phyloP scores from a whole-genome alignment of 2,329 filamentous ascomycete genomes.

The Xylaria arbuscula region DNA sequence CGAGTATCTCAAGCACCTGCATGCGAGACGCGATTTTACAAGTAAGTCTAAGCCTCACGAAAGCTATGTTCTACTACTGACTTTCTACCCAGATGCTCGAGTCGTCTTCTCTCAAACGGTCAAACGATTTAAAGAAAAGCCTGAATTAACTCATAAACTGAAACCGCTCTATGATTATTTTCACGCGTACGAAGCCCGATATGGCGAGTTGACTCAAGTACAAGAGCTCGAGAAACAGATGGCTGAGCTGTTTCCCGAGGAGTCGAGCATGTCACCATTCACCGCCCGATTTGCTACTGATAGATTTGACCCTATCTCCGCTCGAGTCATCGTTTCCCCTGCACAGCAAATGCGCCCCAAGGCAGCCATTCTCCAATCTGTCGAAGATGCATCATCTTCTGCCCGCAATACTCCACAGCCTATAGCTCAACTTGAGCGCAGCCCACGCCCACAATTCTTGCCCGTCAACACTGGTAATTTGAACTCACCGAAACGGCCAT shows the following conservation, averaged over 20 bases:
- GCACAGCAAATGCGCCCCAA: constrained; percentile 79
- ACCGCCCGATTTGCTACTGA: constrained; percentile 77
- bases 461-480: constrained; percentile 50
- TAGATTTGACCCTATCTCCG: constrained; percentile 82
- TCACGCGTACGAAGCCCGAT: constrained; percentile 94
- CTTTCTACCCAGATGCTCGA: constrained; percentile 75
- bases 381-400: constrained; percentile 61
- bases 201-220: constrained; percentile 91
- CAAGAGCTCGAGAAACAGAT: constrained; percentile 92
- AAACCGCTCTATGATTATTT: constrained; percentile 91
- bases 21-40: constrained; percentile 90
- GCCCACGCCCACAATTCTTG: constrained; percentile 62
- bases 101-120: constrained; percentile 97
- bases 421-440: constrained; percentile 49
- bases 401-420: constrained; percentile 59
- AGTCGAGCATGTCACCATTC: constrained; percentile 81
- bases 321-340: constrained; percentile 86
- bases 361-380: constrained; percentile 60
- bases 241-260: constrained; percentile 91
- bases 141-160: constrained; percentile 77
- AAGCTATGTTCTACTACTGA: constrained; percentile 38
- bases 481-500: constrained; percentile 71
- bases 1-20: constrained; percentile 94
- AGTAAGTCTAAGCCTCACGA: constrained; percentile 68
- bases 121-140: constrained; percentile 80